phyloP scores from a whole-genome alignment of 2,329 filamentous ascomycete genomes.

The Paraconiothyrium brasiliense region DNA sequence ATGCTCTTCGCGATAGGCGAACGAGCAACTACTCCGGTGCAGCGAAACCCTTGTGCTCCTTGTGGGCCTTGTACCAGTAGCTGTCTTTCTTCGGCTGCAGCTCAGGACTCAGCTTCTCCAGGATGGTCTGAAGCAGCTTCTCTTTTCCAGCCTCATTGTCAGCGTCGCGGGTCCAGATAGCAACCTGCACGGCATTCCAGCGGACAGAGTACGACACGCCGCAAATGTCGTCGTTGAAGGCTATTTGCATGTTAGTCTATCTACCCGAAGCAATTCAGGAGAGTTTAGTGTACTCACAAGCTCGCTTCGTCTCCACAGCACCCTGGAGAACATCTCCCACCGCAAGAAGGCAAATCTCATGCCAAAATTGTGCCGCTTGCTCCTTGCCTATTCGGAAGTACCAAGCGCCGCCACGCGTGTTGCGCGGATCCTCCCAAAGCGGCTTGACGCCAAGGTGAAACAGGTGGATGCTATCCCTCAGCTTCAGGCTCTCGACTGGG shows the following conservation, averaged over 20 bases:
- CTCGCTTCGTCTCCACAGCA: conserved; percentile 67
- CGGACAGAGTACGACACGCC: conserved; percentile 87
- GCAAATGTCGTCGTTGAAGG: conserved; percentile 80
- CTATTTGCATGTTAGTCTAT: conserved; percentile 24
- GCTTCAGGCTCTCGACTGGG: conserved; percentile 74
- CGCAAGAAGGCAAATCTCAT: conserved; percentile 80
- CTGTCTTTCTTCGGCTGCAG: conserved; percentile 72
- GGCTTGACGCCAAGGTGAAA: conserved; percentile 85
- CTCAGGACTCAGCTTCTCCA: conserved; percentile 77
- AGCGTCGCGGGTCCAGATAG: conserved; percentile 91
- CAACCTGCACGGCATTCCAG: conserved; percentile 88
- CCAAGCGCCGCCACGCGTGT: conserved; percentile 87
- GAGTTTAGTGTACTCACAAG: conserved; percentile 62
- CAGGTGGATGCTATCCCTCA: conserved; percentile 76
- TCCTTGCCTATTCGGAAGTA: conserved; percentile 88
- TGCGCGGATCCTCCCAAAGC: conserved; percentile 87
- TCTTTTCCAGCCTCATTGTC: conserved; percentile 82
- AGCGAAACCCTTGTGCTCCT: conserved; percentile 81
- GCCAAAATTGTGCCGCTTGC: conserved; percentile 78
- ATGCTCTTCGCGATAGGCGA: background rate
- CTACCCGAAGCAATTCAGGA: conserved; percentile 16
- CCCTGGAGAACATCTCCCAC: conserved; percentile 83
- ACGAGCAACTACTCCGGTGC: conserved; percentile 24
- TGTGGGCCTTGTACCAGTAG: conserved; percentile 89
- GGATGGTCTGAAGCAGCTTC: conserved; percentile 74